Conservation (phyloP, 441 rosid genomes). For the Metrosideros polymorpha region DNA sequence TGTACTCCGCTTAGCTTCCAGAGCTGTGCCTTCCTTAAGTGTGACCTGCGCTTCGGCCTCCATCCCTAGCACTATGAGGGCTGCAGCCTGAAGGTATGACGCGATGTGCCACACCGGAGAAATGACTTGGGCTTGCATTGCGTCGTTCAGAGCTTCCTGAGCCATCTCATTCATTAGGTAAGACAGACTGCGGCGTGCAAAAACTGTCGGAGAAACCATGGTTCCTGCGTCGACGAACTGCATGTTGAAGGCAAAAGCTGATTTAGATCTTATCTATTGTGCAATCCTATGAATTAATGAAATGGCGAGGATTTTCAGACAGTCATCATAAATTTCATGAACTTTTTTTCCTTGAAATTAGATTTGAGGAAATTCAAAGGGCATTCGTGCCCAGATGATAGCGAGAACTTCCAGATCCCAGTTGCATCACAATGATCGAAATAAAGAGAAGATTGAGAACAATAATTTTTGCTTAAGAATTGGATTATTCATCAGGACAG, state of each 20-base stretch:
- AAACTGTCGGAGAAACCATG: conserved; percentile 57
- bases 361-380: neutral
- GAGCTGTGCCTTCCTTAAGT: conserved; percentile 62
- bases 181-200: conserved; percentile 72
- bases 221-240: conserved; percentile 15
- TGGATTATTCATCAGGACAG: neutral
- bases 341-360: neutral
- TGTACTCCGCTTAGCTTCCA: conserved; percentile 44
- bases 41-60: conserved; percentile 67
- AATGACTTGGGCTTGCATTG: conserved; percentile 73
- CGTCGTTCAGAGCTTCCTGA: conserved; percentile 68
- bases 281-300: neutral
- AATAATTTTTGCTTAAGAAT: neutral
- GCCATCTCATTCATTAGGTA: conserved; percentile 71
- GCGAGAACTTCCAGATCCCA: neutral
- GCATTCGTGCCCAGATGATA: neutral
- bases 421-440: neutral
- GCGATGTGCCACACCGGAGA: conserved; percentile 84
- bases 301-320: neutral
- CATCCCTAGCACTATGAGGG: conserved; percentile 51
- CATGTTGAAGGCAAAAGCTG: conserved; percentile 1
- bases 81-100: conserved; percentile 74
- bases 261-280: neutral
- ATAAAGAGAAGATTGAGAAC: neutral
- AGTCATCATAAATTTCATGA: neutral